A percentile compares a stretch with the other conserved stretches of the same genome.
Evolutionary conservation across 345 rosid species (phyloP).

Genomic region (Noccaea bulbosa): DNA sequence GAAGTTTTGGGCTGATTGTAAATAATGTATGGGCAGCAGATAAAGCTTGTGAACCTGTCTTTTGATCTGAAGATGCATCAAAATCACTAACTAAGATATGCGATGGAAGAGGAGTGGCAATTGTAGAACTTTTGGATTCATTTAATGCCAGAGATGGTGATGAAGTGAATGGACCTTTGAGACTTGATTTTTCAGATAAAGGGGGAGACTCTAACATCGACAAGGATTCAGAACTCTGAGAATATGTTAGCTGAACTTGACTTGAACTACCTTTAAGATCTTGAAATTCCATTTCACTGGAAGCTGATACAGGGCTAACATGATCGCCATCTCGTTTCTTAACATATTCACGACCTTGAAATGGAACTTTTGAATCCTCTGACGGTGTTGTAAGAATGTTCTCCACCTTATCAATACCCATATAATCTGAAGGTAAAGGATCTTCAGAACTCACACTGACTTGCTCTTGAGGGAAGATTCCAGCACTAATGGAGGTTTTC

Average conservation of each 20-base stretch:
- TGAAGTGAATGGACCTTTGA: conserved; percentile 51
- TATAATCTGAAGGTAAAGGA: conserved; percentile 46
- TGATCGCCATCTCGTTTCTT: conserved; percentile 49
- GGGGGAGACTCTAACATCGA: conserved; percentile 61
- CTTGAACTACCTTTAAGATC: conserved; percentile 44
- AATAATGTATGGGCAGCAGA: conserved; percentile 53
- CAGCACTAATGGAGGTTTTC: conserved; percentile 74
- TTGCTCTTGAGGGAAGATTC: conserved; percentile 82
- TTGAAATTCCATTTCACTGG: conserved; percentile 50
- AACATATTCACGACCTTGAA: conserved; percentile 48
- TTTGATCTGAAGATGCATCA: conserved; percentile 64
- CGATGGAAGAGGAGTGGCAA: conserved; percentile 63
- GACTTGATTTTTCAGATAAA: conserved; percentile 72
- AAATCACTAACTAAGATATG: conserved; percentile 55
- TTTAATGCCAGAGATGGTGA: conserved; percentile 60
- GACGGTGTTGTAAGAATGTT: conserved; percentile 42
- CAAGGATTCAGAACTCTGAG: conserved; percentile 60
- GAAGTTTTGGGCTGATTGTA: conserved; percentile 60
- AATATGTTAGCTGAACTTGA: conserved; percentile 52
- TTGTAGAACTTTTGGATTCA: conserved; percentile 56
- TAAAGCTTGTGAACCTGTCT: conserved; percentile 56
- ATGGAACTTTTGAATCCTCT: conserved; percentile 49
- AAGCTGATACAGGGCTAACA: conserved; percentile 54
- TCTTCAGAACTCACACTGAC: conserved; percentile 82
- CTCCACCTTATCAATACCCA: conserved; percentile 50